Conservation (phyloP, 2,329 filamentous ascomycete genomes). For the Corynespora cassiicola region DNA sequence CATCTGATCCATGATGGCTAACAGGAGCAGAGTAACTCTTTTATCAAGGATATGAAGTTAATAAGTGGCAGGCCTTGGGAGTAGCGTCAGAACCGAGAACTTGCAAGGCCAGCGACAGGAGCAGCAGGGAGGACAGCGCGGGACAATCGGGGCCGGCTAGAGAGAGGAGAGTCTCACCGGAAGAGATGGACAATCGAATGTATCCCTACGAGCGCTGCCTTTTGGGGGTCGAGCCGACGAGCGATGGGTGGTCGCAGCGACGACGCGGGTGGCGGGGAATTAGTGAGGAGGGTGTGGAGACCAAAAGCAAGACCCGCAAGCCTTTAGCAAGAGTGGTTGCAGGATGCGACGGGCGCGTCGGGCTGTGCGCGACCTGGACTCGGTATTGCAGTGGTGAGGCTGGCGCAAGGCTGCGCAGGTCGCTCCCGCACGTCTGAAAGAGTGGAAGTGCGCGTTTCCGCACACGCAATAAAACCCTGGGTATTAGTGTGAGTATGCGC, state of each 20-base stretch:
- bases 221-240: conserved; percentile 35
- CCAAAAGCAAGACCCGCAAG: conserved; percentile 52
- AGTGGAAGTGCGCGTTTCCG: conserved; percentile 35
- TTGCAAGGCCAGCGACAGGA: no score
- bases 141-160: conserved; percentile 33
- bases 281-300: conserved; percentile 31
- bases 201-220: conserved; percentile 76
- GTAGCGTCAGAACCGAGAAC: no score
- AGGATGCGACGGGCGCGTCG: conserved; percentile 28
- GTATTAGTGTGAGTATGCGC: conserved; percentile 38
- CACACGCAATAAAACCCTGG: conserved; percentile 26
- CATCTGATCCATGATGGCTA: conserved; percentile 74
- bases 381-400: no score
- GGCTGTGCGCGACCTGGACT: conserved; percentile 35
- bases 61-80: conserved; percentile 34
- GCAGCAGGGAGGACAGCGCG: conserved; percentile 32
- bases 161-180: conserved; percentile 53
- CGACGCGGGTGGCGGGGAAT: conserved; percentile 32
- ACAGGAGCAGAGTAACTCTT: conserved; percentile 90
- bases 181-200: conserved; percentile 99
- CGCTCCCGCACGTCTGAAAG: conserved; percentile 30
- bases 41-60: conserved; percentile 57
- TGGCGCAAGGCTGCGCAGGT: conserved; percentile 33
- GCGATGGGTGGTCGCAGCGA: conserved; percentile 29
- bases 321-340: conserved; percentile 41